A percentile compares a stretch with the other conserved stretches of the same genome.
phyloP scores from a whole-genome alignment of 106 monocot genomes.

The Dendrobium nobile region DNA sequence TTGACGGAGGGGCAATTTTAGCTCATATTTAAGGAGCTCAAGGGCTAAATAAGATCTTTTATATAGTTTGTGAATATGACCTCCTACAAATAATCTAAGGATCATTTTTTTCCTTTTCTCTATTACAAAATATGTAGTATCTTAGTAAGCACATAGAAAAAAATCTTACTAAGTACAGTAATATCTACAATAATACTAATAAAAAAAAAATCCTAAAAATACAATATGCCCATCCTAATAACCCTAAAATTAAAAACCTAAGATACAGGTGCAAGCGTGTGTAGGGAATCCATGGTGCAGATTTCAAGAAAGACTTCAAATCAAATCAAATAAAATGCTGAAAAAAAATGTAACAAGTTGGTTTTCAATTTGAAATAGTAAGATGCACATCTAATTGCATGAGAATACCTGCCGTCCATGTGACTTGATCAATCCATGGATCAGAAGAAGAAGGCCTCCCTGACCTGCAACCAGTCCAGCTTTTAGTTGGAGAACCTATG shows the following conservation, averaged over 20 bases:
- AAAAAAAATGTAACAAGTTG: neutral
- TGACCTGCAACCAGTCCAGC: conserved; percentile 43
- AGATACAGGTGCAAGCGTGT: neutral
- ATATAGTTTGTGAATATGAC: no score
- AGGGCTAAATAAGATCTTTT: no score
- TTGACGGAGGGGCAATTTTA: no score
- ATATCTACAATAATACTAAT: no score
- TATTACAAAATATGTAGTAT: no score
- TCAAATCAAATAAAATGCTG: neutral
- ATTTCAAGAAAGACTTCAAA: neutral
- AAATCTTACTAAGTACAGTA: no score
- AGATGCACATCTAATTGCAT: neutral
- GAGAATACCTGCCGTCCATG: conserved; percentile 59
- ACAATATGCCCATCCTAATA: no score
- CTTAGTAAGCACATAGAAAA: no score
- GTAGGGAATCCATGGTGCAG: neutral
- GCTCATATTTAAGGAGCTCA: no score
- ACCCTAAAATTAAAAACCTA: neutral
- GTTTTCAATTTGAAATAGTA: neutral
- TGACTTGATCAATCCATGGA: conserved; percentile 88
- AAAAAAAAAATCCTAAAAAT: no score
- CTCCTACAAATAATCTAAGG: no score
- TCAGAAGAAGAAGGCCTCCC: conserved; percentile 71
- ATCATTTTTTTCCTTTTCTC: no score
- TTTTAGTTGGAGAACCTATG: neutral